phyloP scores from a whole-genome alignment of 2,329 filamentous ascomycete genomes.

The Claviceps monticola region DNA sequence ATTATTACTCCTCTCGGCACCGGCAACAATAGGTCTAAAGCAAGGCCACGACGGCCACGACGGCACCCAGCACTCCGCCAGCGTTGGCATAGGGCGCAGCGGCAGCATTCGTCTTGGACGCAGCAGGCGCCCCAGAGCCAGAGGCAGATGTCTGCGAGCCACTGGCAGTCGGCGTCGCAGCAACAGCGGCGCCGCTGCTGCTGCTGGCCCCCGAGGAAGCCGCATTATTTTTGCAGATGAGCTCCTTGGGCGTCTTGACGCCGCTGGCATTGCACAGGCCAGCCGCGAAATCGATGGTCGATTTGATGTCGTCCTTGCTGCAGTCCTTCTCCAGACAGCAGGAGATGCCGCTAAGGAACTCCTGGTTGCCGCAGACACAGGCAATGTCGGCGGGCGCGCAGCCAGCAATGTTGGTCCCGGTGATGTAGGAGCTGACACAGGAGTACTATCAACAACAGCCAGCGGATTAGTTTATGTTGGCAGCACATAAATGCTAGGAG shows the following conservation, averaged over 20 bases:
- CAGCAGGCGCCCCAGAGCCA: background rate
- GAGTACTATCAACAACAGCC: constrained; percentile 14
- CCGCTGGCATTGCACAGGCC: constrained; percentile 24
- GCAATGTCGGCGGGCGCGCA: constrained; percentile 24
- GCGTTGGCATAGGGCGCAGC: background rate
- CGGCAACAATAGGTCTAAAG: background rate
- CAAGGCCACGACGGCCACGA: constrained; percentile 2
- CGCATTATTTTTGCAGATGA: constrained; percentile 19
- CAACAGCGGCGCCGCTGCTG: background rate
- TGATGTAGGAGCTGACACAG: constrained; percentile 19
- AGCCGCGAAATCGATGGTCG: constrained; percentile 23
- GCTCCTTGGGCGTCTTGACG: constrained; percentile 22
- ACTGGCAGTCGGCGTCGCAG: background rate
- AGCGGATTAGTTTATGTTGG: too few species aligned
- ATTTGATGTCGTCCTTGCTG: constrained; percentile 17
- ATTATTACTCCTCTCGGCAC: background rate
- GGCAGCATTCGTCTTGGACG: constrained; percentile 4
- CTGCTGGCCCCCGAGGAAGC: constrained; percentile 6
- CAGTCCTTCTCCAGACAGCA: constrained; percentile 27
- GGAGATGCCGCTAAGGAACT: constrained; percentile 26
- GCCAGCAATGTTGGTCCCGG: constrained; percentile 21
- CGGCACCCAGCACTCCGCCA: constrained; percentile 3
- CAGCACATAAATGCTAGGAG: too few species aligned
- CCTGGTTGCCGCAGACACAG: constrained; percentile 27
- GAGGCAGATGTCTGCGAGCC: background rate